A percentile compares a stretch with the other conserved stretches of the same genome.
phyloP scores from a whole-genome alignment of 2,329 filamentous ascomycete genomes.

The Botrytis squamosa region DNA sequence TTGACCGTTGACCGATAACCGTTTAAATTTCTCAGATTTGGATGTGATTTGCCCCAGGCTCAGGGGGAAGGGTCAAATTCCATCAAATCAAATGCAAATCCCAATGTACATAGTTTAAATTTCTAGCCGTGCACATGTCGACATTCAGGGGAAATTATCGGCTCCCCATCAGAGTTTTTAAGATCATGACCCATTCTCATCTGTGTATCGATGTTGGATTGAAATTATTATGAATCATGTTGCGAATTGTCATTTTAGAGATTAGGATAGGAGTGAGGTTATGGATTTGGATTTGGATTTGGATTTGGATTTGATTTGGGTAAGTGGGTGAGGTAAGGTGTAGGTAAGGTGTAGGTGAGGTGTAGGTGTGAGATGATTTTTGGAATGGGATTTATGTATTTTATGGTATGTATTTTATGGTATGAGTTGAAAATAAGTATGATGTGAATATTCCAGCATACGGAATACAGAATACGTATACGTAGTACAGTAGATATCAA shows the following conservation, averaged over 20 bases:
- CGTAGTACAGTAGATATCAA: too few species aligned
- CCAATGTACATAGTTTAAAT: background rate
- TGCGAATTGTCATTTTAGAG: background rate
- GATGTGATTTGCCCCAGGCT: too few species aligned
- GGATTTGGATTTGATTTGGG: background rate
- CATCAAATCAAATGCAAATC: background rate
- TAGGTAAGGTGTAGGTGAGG: too few species aligned
- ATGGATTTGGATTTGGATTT: background rate
- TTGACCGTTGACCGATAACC: background rate
- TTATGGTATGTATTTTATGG: too few species aligned
- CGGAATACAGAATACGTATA: too few species aligned
- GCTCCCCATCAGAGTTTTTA: background rate
- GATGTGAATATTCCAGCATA: background rate
- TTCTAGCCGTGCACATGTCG: background rate
- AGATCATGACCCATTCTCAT: background rate
- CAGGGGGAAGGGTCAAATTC: too few species aligned
- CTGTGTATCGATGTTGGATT: background rate
- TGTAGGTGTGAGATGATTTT: background rate
- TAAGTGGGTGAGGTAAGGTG: background rate
- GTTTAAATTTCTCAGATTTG: background rate
- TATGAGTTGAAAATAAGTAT: background rate
- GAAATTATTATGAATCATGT: background rate
- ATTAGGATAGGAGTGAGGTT: background rate
- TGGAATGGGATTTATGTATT: too few species aligned
- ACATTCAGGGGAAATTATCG: conserved; percentile 5